A percentile compares a stretch with the other conserved stretches of the same genome.
Conservation (phyloP, 2,329 filamentous ascomycete genomes). For the Diaporthe batatas region DNA sequence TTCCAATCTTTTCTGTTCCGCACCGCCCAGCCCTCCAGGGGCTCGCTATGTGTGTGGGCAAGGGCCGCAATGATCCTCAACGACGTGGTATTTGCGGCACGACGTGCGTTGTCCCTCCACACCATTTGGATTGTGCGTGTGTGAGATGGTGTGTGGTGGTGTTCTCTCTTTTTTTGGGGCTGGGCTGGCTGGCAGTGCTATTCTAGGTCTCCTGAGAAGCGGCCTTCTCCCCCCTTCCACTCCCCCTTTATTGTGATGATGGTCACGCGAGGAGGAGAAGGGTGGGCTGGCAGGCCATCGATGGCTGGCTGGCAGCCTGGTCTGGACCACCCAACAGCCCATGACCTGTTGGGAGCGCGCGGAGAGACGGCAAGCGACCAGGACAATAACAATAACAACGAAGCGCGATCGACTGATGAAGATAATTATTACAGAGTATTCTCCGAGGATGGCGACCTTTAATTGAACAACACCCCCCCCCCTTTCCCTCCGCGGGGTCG, state of each 20-base stretch:
- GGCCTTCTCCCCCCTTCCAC: slow-evolving; percentile 11
- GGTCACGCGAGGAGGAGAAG: slow-evolving; percentile 26
- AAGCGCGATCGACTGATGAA: neutral
- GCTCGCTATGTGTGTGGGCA: slow-evolving; percentile 29
- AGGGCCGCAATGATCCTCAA: slow-evolving; percentile 33
- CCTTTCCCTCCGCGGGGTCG: neutral
- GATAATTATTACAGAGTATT: slow-evolving; percentile 5
- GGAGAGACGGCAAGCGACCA: neutral
- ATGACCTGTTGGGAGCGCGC: neutral
- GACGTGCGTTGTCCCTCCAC: slow-evolving; percentile 38
- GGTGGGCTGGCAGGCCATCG: slow-evolving; percentile 26
- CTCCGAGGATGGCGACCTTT: slow-evolving; percentile 32
- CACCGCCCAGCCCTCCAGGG: slow-evolving; percentile 32
- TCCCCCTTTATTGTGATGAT: slow-evolving; percentile 2
- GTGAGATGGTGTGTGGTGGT: neutral
- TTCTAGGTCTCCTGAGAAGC: slow-evolving; percentile 30
- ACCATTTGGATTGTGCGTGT: slow-evolving; percentile 17
- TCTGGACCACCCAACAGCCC: slow-evolving; percentile 12
- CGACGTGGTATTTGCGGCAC: slow-evolving; percentile 37
- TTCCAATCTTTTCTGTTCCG: slow-evolving; percentile 34
- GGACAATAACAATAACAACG: slow-evolving; percentile 10
- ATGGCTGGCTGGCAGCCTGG: slow-evolving; percentile 35
- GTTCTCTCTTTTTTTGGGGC: slow-evolving; percentile 17
- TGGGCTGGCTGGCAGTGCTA: slow-evolving; percentile 13
- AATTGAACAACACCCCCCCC: slow-evolving; percentile 2